Evolutionary conservation across 768 basidiomycete species (phyloP).

Genomic region (Leccinum rimulosum): DNA sequence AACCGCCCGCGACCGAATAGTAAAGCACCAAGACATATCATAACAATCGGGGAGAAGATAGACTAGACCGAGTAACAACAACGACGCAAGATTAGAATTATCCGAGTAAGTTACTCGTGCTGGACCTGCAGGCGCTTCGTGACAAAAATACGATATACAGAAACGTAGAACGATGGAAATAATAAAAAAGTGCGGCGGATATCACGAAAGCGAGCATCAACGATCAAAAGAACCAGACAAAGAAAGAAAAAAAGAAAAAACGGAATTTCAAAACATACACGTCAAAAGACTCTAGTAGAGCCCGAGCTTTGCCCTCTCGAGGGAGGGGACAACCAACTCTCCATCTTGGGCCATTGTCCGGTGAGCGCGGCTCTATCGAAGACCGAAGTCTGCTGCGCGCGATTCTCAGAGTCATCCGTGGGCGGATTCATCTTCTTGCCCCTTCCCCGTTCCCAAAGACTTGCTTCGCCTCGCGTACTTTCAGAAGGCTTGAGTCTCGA

Average conservation of each 20-base stretch:
- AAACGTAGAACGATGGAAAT: constrained; percentile 9
- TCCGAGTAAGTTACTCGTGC: constrained; percentile 33
- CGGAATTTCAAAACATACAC: not conserved
- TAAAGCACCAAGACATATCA: constrained; percentile 11
- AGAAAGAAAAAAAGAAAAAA: not conserved
- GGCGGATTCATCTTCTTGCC: constrained; percentile 20
- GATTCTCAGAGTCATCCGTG: constrained; percentile 19
- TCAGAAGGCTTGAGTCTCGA: constrained; percentile 2
- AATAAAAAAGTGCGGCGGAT: constrained; percentile 7
- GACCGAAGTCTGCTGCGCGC: constrained; percentile 23
- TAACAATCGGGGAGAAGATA: constrained; percentile 9
- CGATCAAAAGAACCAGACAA: constrained; percentile 1
- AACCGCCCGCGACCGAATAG: not conserved
- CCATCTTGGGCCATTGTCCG: constrained; percentile 36
- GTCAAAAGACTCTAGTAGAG: constrained; percentile 32
- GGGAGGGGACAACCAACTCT: constrained; percentile 31
- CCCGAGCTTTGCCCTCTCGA: constrained; percentile 31
- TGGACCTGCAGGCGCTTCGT: constrained; percentile 26
- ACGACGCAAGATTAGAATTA: constrained; percentile 28
- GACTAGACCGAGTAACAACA: constrained; percentile 15
- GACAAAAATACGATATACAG: constrained; percentile 27
- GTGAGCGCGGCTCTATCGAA: constrained; percentile 28
- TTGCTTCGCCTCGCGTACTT: constrained; percentile 5
- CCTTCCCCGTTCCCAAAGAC: constrained; percentile 25
- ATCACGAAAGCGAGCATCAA: constrained; percentile 11